Percentiles rank a stretch among this genome's conserved stretches.
Evolutionary conservation across 2,329 filamentous ascomycete species (phyloP).

Genomic region (Fusarium sororula): DNA sequence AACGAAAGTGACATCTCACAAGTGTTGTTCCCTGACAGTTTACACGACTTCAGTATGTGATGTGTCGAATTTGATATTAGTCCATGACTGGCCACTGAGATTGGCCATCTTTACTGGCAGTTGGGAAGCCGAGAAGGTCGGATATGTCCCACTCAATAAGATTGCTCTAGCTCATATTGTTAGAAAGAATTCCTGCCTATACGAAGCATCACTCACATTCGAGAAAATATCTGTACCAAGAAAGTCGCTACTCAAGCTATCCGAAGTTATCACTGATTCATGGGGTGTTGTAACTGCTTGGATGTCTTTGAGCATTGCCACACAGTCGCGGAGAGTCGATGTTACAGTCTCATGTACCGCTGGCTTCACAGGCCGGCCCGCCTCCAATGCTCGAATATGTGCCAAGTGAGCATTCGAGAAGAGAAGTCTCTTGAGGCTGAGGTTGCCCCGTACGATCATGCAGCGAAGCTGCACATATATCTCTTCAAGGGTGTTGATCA

Average conservation of each 20-base stretch:
- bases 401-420: slow-evolving; percentile 36
- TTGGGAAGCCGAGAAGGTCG: slow-evolving; percentile 36
- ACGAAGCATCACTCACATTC: slow-evolving; percentile 15
- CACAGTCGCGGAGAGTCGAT: slow-evolving; percentile 31
- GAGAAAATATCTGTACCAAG: slow-evolving; percentile 30
- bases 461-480: slow-evolving; percentile 31
- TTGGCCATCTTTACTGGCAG: not conserved
- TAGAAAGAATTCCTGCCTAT: not conserved
- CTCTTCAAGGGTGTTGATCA: slow-evolving; percentile 32
- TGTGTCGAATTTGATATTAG: not conserved
- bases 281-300: slow-evolving; percentile 27
- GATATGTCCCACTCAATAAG: slow-evolving; percentile 41
- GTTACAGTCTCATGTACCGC: slow-evolving; percentile 36
- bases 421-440: slow-evolving; percentile 38
- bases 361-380: slow-evolving; percentile 29
- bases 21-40: not conserved
- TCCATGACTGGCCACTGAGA: slow-evolving; percentile 24
- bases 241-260: slow-evolving; percentile 27
- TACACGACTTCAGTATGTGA: too few relatives aligned
- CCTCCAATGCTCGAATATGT: slow-evolving; percentile 39
- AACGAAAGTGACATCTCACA: not conserved
- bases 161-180: slow-evolving; percentile 27
- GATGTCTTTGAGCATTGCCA: slow-evolving; percentile 26
- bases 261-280: slow-evolving; percentile 19
- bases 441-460: slow-evolving; percentile 33